Base-by-base conservation (phyloP, 1,139 yeast species). In the Pichia terricola region DNA sequence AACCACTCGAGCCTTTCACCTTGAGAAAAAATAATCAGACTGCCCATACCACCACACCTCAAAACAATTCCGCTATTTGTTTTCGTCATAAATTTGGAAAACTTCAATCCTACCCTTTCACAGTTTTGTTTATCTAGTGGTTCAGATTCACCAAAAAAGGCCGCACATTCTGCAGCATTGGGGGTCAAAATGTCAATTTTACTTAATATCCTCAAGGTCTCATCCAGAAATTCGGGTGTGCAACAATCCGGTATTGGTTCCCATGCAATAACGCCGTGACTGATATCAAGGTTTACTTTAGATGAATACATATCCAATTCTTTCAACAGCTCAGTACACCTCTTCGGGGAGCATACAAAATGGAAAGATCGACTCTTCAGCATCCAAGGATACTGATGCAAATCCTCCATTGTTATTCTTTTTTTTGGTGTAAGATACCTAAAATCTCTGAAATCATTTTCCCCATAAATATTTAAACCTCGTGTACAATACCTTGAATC, bases 201-300 rank as follows among this genome's bases (percentile, higher is more conserved):
- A 11, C 68, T 64, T 28, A 85, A 60, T 3, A 78, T 64, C 4
- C 55, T 46, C 1, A 61, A 47, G 44, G 84, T 69, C 1, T 58
- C 60, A 0, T 57, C 57, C 37, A 72, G 65, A 47, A 76, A 71
- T 37, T 69, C 77, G 1, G 75, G 69, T 0, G 61, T 61, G 57
- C 95, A 86, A 27, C 74, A 75, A 45, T 79, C 83, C 0, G 96
- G 96, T 8, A 85, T 74, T 0, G 96, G 96, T 61, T 89, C 97
- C 79, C 89, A 89, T 0, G 85, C 73, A 42, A 76, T 68, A 7
- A 70, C 57, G 3, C 81, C 59, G 30, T 57, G 54, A n/a, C 27
- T 25, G 3, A 4, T 3, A 4, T 5, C 4, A 27, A 11, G 11
- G 3, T 32, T 8, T 8, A 28, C 11, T 5, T 34, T 28, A 2